Base-by-base conservation (phyloP, 345 rosid genomes). In the Arabis alpina region DNA sequence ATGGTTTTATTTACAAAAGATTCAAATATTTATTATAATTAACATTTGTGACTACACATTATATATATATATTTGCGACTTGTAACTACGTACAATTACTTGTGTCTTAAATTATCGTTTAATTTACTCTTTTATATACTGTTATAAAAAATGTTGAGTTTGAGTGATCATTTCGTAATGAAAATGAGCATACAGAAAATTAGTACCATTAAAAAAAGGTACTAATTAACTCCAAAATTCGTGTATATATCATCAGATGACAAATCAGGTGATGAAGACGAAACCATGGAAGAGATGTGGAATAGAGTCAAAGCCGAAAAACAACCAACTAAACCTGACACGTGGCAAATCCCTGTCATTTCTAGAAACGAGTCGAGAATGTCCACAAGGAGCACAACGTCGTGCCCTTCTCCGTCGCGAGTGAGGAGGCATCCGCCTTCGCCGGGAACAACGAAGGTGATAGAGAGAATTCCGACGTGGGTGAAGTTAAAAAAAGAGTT, bases 351-450 rank as follows among this genome's bases (percentile, higher is more conserved):
- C 83, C 48, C 32, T 7, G 54, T 42, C 47, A 30, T 42, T 60
- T 66, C 86, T 19, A 75, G 82, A 54, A 77, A 91, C 80, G 81
- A 79, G 69, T 49, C 80, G 75, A 85, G 76, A 85, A 87, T 79
- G 57, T 79, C 84, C 2, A 66, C 72, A 19, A 19, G 23, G 23
- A 19, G 23, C 23, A 19, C 23, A 14, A 6, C 60, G 6, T 55
- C 63, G 36, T 32, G 10, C 24, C 68, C 45, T 8, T 61, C 69
- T 2, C 36, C 75, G 47, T 52, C 69, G 42, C 25, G 15, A 53
- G 10, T 37, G 10, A 66, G 63, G 19, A 32, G 27, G 43, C 25
- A 63, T 55, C 65, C 76, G 34, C 48, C 70, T 10, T 51, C 23
- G 27, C 67, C 75, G 73, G 81, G 68, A 79, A 81, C 23, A 19